These are phyloP conservation scores for Cercospora beticola DNA, from an alignment of 2,329 filamentous ascomycete genomes.

Conservation along the genomic window DNA sequence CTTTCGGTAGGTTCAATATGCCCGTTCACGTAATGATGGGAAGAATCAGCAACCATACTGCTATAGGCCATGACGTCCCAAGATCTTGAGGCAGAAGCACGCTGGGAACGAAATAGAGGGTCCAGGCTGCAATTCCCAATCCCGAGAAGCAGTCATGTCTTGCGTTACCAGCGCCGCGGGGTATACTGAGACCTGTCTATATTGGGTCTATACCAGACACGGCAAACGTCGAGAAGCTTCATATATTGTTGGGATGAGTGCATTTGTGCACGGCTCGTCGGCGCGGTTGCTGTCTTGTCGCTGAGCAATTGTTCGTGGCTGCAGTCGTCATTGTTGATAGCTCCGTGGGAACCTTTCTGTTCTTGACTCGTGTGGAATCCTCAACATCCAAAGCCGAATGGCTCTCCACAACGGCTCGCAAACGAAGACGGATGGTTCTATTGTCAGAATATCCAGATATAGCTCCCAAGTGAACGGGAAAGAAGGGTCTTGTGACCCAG, in stretches of 20 bases:
- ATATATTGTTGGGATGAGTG: background rate
- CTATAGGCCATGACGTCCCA: background rate
- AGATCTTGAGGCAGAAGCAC: background rate
- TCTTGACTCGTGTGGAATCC: background rate
- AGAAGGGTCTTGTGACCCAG: background rate
- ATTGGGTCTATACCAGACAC: background rate
- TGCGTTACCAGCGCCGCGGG: background rate
- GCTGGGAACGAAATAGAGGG: background rate
- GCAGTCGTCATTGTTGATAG: background rate
- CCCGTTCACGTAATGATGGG: background rate
- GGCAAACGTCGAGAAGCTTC: background rate
- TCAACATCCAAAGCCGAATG: background rate
- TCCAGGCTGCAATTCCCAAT: background rate
- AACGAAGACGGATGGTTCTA: background rate
- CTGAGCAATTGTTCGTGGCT: background rate
- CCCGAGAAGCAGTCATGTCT: background rate
- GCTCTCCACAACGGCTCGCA: background rate
- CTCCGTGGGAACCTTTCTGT: background rate
- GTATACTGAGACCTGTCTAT: background rate
- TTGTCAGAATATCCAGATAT: background rate
- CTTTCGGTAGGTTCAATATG: slow-evolving; percentile 1
- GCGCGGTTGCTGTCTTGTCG: background rate
- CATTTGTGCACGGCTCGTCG: background rate
- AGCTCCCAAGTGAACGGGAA: background rate
- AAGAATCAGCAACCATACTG: background rate